A percentile compares a stretch with the other conserved stretches of the same genome.
phyloP scores from a whole-genome alignment of 1,139 yeast species.

The Candida neerlandica region DNA sequence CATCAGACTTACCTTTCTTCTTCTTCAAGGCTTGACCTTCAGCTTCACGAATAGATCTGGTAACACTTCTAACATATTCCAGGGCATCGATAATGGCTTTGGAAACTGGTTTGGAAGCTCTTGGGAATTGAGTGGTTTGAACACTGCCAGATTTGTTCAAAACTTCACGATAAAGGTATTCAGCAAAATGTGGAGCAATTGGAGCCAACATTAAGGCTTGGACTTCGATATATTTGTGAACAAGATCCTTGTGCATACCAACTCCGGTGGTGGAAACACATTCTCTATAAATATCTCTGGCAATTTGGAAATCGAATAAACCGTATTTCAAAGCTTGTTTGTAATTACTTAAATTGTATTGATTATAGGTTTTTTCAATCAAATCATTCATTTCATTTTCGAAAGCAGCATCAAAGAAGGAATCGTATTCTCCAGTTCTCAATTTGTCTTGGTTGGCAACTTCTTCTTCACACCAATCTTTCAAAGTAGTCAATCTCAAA shows the following conservation, averaged over 20 bases:
- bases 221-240: slow-evolving; percentile 76
- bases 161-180: slow-evolving; percentile 82
- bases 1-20: slow-evolving; percentile 81
- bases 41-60: slow-evolving; percentile 87
- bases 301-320: slow-evolving; percentile 89
- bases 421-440: slow-evolving; percentile 67
- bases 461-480: slow-evolving; percentile 92
- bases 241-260: slow-evolving; percentile 84
- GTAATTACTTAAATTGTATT: slow-evolving; percentile 73
- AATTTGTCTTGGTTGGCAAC: slow-evolving; percentile 53
- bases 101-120: slow-evolving; percentile 65
- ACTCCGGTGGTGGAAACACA: slow-evolving; percentile 51
- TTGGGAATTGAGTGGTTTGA: slow-evolving; percentile 80
- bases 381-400: slow-evolving; percentile 91
- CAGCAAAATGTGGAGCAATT: slow-evolving; percentile 94
- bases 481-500: slow-evolving; percentile 85
- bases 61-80: slow-evolving; percentile 72
- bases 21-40: slow-evolving; percentile 87
- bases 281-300: slow-evolving; percentile 96
- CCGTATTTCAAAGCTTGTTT: slow-evolving; percentile 90
- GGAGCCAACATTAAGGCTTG: slow-evolving; percentile 89
- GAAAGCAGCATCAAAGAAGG: slow-evolving; percentile 84
- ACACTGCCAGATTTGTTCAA: slow-evolving; percentile 63
- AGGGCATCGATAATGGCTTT: slow-evolving; percentile 65
- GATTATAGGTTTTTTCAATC: slow-evolving; percentile 69